A percentile compares a stretch with the other conserved stretches of the same genome.
phyloP scores from a whole-genome alignment of 345 rosid species.

The Aquilaria yunnanensis region DNA sequence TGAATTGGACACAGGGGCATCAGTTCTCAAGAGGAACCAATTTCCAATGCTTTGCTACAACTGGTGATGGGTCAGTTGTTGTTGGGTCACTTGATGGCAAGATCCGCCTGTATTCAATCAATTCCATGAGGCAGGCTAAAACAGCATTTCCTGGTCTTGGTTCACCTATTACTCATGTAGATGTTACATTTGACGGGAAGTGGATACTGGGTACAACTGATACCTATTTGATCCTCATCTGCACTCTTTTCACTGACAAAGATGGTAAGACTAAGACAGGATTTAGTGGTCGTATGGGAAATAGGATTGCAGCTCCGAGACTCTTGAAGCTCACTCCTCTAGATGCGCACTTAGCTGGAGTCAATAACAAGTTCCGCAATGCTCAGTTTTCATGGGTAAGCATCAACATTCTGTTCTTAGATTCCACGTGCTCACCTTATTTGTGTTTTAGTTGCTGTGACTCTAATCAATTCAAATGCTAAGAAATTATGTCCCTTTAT shows the following conservation, averaged over 20 bases:
- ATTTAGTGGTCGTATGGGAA: slow-evolving; percentile 95
- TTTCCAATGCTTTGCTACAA: slow-evolving; percentile 95
- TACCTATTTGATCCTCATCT: slow-evolving; percentile 82
- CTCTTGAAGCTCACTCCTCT: slow-evolving; percentile 80
- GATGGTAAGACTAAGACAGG: slow-evolving; percentile 89
- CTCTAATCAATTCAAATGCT: slow-evolving; percentile 1
- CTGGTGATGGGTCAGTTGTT: slow-evolving; percentile 98
- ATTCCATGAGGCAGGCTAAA: slow-evolving; percentile 94
- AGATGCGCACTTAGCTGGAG: slow-evolving; percentile 88
- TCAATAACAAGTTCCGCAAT: slow-evolving; percentile 72
- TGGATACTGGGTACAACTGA: slow-evolving; percentile 99
- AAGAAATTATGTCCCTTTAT: not conserved
- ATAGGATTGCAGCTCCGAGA: slow-evolving; percentile 94
- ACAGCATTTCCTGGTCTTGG: slow-evolving; percentile 99
- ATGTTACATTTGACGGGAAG: slow-evolving; percentile 95
- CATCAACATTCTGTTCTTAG: not conserved
- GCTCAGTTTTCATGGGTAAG: slow-evolving; percentile 99
- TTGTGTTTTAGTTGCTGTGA: not conserved
- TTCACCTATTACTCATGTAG: slow-evolving; percentile 91
- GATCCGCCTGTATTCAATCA: slow-evolving; percentile 82
- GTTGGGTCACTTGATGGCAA: slow-evolving; percentile 98
- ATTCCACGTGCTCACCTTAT: slow-evolving; percentile 1
- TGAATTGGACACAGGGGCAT: slow-evolving; percentile 95
- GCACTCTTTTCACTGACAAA: slow-evolving; percentile 83
- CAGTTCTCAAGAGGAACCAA: slow-evolving; percentile 99